phyloP scores from a whole-genome alignment of 2,329 filamentous ascomycete species.

The Colletotrichum salicis region DNA sequence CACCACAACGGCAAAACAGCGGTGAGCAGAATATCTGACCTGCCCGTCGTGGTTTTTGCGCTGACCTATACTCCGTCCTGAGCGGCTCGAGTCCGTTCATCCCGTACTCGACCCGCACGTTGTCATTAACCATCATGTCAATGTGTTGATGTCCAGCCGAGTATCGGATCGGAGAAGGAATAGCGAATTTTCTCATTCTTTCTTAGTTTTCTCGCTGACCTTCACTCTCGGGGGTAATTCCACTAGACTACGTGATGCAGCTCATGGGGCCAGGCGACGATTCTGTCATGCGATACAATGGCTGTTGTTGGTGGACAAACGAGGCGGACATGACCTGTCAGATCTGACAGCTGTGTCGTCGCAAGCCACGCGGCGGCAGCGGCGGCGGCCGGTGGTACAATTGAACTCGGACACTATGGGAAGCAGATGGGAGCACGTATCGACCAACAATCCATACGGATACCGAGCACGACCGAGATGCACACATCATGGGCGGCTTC shows the following conservation, averaged over 20 bases:
- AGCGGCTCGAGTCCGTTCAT: background rate
- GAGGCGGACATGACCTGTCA: conserved; percentile 27
- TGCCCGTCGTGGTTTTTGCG: background rate
- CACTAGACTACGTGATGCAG: background rate
- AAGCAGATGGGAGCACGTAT: conserved; percentile 2
- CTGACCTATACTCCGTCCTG: background rate
- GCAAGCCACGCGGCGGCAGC: conserved; percentile 24
- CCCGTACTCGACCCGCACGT: background rate
- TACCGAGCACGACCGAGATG: background rate
- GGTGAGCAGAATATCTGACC: conserved; percentile 34
- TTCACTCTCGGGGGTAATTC: background rate
- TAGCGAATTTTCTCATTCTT: background rate
- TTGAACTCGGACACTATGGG: background rate
- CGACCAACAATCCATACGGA: background rate
- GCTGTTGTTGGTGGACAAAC: conserved; percentile 27
- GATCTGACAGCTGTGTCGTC: conserved; percentile 28
- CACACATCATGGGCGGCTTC: conserved; percentile 5
- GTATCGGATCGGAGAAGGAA: background rate
- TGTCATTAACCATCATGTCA: background rate
- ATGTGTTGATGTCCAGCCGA: background rate
- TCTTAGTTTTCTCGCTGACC: background rate
- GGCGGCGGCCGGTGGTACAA: background rate
- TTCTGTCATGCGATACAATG: conserved; percentile 15
- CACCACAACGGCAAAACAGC: conserved; percentile 32
- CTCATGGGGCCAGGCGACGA: background rate